Conservation (phyloP, 257 asterid species). For the Voacanga thouarsii region DNA sequence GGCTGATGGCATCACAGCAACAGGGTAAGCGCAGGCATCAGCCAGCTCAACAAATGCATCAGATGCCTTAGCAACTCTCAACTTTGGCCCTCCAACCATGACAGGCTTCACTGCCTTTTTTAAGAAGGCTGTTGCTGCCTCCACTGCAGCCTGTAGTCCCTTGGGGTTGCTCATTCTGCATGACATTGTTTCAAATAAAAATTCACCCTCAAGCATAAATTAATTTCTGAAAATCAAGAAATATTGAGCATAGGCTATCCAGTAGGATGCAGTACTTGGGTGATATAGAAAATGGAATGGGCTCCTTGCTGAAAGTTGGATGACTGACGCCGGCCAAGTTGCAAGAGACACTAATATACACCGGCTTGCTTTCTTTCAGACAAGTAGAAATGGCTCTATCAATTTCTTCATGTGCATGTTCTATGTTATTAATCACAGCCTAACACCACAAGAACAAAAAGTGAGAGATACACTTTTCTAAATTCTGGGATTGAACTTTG, state of each 20-base stretch:
- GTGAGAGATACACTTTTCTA: background rate
- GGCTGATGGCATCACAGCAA: conserved; percentile 79
- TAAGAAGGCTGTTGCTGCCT: conserved; percentile 61
- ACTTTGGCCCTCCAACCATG: conserved; percentile 78
- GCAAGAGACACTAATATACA: conserved; percentile 77
- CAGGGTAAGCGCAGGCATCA: conserved; percentile 59
- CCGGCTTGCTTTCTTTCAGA: conserved; percentile 82
- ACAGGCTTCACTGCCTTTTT: conserved; percentile 80
- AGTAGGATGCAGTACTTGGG: conserved; percentile 40
- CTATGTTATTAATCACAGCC: conserved; percentile 73
- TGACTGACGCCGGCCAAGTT: conserved; percentile 76
- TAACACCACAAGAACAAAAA: conserved; percentile 4
- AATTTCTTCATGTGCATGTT: conserved; percentile 88
- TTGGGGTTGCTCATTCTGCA: conserved; percentile 60
- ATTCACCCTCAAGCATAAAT: background rate
- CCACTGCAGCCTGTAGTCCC: conserved; percentile 73
- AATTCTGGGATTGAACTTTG: background rate
- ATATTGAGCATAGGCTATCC: background rate
- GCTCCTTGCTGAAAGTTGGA: conserved; percentile 70
- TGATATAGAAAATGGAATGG: conserved; percentile 64
- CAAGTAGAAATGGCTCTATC: conserved; percentile 79
- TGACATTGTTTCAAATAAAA: background rate
- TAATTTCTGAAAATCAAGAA: background rate
- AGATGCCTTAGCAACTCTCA: conserved; percentile 52
- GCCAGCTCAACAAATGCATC: conserved; percentile 58